A percentile compares a stretch with the other conserved stretches of the same genome.
These are phyloP conservation scores for Pluteus cervinus DNA, from an alignment of 768 basidiomycete species.

Conservation along the genomic window DNA sequence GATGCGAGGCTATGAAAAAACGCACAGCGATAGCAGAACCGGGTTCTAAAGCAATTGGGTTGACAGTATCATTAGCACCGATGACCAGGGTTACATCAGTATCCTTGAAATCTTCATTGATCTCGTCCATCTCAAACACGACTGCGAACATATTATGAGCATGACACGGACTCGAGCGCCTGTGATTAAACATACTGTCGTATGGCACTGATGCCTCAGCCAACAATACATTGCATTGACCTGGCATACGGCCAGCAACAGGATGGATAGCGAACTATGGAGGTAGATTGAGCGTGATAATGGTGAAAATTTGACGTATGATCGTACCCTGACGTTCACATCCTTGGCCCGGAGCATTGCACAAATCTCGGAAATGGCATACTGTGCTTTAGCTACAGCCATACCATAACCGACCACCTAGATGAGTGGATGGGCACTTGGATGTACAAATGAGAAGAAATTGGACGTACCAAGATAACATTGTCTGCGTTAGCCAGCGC, in stretches of 20 bases:
- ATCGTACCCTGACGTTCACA: conserved; percentile 60
- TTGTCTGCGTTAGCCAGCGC: conserved; percentile 73
- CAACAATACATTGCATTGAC: conserved; percentile 87
- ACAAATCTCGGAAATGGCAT: conserved; percentile 71
- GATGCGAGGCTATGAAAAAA: not conserved
- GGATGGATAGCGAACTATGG: conserved; percentile 76
- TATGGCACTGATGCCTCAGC: conserved; percentile 90
- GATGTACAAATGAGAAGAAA: not conserved
- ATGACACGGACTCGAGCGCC: not conserved
- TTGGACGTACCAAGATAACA: conserved; percentile 60
- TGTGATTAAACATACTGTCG: conserved; percentile 50
- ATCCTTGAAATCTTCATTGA: conserved; percentile 86
- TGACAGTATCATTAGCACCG: conserved; percentile 90
- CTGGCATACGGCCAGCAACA: conserved; percentile 90
- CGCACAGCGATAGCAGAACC: conserved; percentile 76
- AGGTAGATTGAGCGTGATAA: not conserved
- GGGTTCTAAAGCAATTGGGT: conserved; percentile 82
- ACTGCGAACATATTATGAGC: conserved; percentile 36
- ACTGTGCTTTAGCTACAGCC: conserved; percentile 90
- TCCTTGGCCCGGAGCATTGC: conserved; percentile 66
- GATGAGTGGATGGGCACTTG: conserved; percentile 7
- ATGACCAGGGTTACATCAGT: conserved; percentile 90
- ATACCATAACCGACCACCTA: conserved; percentile 86
- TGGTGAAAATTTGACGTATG: not conserved
- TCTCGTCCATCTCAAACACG: conserved; percentile 91